Percentiles rank a stretch among this genome's conserved stretches.
Conservation (phyloP, 1,284 basidiomycete species). For the Cryptococcus neoformans region DNA sequence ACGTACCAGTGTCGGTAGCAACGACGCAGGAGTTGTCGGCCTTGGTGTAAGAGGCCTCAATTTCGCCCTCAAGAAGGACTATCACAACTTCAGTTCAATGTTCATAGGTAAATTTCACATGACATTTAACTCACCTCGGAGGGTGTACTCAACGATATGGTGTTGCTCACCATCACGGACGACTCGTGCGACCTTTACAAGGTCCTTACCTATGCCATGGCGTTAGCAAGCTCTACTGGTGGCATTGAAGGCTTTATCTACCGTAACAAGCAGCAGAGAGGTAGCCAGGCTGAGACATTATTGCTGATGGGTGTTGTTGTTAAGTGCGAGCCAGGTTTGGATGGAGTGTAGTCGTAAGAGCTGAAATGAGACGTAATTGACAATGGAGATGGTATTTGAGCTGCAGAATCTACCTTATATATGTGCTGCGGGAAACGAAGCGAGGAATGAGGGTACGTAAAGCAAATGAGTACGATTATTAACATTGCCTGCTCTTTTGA, state of each 20-base stretch:
- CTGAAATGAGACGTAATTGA: too few relatives aligned
- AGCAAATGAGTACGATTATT: too few relatives aligned
- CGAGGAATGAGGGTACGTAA: too few relatives aligned
- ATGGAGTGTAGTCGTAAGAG: background rate
- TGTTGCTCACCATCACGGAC: constrained; percentile 61
- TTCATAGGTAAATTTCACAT: too few relatives aligned
- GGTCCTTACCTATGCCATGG: constrained; percentile 65
- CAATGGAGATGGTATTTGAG: too few relatives aligned
- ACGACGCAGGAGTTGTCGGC: constrained; percentile 82
- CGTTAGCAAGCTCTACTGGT: constrained; percentile 1
- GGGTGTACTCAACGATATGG: constrained; percentile 45
- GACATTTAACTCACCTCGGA: constrained; percentile 54
- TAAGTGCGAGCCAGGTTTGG: background rate
- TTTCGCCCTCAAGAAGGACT: constrained; percentile 73
- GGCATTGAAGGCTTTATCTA: constrained; percentile 3
- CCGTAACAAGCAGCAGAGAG: constrained; percentile 42
- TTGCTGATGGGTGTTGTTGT: background rate
- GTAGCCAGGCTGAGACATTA: constrained; percentile 38
- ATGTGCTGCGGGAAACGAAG: too few relatives aligned
- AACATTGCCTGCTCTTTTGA: too few relatives aligned
- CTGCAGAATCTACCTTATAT: too few relatives aligned
- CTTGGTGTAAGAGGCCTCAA: constrained; percentile 71
- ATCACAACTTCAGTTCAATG: constrained; percentile 16
- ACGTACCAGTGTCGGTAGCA: constrained; percentile 79
- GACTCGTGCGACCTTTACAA: constrained; percentile 76